Evolutionary conservation across 2,329 filamentous ascomycete genomes (phyloP).

Genomic region (Leptographium flavum): DNA sequence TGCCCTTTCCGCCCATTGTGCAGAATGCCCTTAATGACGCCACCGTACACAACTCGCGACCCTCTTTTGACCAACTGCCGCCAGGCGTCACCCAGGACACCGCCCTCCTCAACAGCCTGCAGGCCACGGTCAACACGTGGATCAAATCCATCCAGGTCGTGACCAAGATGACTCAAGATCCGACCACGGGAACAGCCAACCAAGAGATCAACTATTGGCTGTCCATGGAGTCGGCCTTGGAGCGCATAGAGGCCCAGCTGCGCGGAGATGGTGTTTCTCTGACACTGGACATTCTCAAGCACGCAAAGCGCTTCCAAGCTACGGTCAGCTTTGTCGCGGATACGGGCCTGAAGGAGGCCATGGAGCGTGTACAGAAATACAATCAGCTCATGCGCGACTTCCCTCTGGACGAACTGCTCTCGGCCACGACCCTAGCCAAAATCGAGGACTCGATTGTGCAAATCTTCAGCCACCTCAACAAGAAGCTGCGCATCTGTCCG

Average conservation of each 20-base stretch:
- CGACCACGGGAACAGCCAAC: conserved; percentile 61
- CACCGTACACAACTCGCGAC: conserved; percentile 47
- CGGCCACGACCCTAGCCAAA: conserved; percentile 77
- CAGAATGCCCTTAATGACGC: conserved; percentile 75
- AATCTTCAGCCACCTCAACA: conserved; percentile 92
- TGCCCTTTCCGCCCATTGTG: conserved; percentile 80
- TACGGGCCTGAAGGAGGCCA: conserved; percentile 88
- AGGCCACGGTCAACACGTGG: conserved; percentile 91
- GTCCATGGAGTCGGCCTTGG: conserved; percentile 86
- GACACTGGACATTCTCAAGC: conserved; percentile 87
- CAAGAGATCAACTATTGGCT: conserved; percentile 99
- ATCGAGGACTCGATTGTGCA: conserved; percentile 76
- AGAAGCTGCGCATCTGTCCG: conserved; percentile 90
- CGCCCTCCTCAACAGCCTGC: conserved; percentile 82
- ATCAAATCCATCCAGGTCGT: conserved; percentile 97
- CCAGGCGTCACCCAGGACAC: conserved; percentile 69
- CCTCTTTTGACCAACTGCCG: conserved; percentile 68
- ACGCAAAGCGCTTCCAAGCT: conserved; percentile 95
- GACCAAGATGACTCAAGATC: conserved; percentile 84
- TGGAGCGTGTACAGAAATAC: conserved; percentile 94
- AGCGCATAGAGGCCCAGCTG: conserved; percentile 81
- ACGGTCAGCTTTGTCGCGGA: conserved; percentile 95
- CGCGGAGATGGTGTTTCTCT: conserved; percentile 77
- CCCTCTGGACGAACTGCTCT: conserved; percentile 84
- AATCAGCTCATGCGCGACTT: conserved; percentile 99